Base-by-base conservation (phyloP, 1,284 basidiomycete species). In the Heliocybe sulcata region DNA sequence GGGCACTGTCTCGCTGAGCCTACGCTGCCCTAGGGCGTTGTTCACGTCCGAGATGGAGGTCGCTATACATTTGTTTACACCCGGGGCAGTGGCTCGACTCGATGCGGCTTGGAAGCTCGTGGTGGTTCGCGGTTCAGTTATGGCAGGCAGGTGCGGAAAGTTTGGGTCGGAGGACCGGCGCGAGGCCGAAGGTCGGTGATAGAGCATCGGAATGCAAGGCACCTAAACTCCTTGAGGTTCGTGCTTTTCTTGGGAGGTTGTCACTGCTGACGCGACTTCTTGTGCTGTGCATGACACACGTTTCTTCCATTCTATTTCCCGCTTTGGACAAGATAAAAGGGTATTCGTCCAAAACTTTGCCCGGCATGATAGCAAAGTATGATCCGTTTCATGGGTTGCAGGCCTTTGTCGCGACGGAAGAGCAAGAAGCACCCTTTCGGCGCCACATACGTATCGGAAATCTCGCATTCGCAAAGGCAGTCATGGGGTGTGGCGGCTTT, bases 371-470 rank as follows among this genome's bases (percentile, higher is more conserved):
- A 49, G 23, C 23, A 29, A 25, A 29, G 9, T 31, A 49, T 49
- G 47, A 49, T 49, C 47, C 47, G 47, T 49, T 49, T 25, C 20
- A 49, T 19, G 27, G 12, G 23, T 49, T 25, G 22, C 47, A 25
- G 6, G 47, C 27, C 47, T 49, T 49, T 49, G 47, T 49, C 47
- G 25, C 47, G 20, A 49, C 22, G 38, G 38, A 49, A 49, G 27
- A 25, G 25, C 22, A 11, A 22, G 23, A 49, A 49, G 38, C 27
- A 49, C 27, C 3, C 27, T 6, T 29, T 49, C 47, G 47, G 47
- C 47, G 47, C 47, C 47, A 49, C 47, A 49, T 49, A 49, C 47
- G 47, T 29, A 49, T 29, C 27, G 23, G 27, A 25, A 26, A 49
- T 49, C 27, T 49, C 10, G 47, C n/a, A 42, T 42, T 42, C 38